Percentiles rank a stretch among this genome's conserved stretches.
Conservation (phyloP, 176 grass and related monocot genomes). For the Tillandsia fasciculata region DNA sequence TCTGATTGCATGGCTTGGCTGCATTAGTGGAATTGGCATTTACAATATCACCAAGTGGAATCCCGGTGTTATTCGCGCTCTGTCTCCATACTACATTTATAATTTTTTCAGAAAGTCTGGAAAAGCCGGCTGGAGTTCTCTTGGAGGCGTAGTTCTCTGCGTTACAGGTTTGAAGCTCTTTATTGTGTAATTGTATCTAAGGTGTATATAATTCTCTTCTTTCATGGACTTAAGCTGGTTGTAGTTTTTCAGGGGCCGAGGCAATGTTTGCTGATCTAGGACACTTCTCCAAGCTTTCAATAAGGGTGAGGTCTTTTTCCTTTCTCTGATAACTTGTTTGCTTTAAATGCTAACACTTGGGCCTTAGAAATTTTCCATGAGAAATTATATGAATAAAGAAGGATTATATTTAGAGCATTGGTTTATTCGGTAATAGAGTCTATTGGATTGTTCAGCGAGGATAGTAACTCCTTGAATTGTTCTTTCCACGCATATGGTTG, state of each 20-base stretch:
- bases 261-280: conserved; percentile 97
- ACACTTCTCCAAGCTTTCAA: conserved; percentile 73
- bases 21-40: conserved; percentile 67
- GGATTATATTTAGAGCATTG: too few relatives aligned
- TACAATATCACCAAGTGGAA: conserved; percentile 94
- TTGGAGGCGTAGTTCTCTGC: conserved; percentile 82
- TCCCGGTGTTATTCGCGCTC: conserved; percentile 50
- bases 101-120: conserved; percentile 80
- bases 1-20: conserved; percentile 68
- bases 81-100: conserved; percentile 84
- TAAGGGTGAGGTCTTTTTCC: conserved; percentile 31
- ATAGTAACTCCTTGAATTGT: too few relatives aligned
- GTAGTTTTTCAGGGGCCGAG: conserved; percentile 55
- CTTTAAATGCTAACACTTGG: background rate
- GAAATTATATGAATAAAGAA: too few relatives aligned
- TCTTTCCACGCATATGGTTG: too few relatives aligned
- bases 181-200: background rate
- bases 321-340: conserved; percentile 2
- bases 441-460: too few relatives aligned
- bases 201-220: background rate
- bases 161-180: conserved; percentile 60
- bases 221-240: conserved; percentile 7
- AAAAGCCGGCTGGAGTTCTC: conserved; percentile 84
- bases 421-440: too few relatives aligned
- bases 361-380: background rate